Evolutionary conservation across 108 stramenopile genomes (phyloP).

Genomic region (Cyclotella distinguenda): DNA sequence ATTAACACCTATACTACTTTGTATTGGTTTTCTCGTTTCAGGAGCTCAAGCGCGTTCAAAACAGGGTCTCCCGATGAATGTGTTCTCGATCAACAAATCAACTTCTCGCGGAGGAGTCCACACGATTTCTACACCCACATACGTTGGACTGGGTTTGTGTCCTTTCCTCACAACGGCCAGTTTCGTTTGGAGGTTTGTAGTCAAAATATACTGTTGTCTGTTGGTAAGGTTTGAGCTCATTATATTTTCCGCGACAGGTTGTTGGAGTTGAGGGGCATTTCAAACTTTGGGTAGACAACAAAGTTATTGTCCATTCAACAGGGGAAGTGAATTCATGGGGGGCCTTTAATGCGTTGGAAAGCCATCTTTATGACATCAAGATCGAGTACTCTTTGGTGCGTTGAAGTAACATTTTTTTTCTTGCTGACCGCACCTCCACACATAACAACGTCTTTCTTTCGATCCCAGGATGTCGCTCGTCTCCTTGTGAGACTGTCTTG

Average conservation of each 20-base stretch:
- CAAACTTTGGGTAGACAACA: constrained; percentile 12
- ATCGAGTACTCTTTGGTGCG: constrained; percentile 28
- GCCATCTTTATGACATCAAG: constrained; percentile 23
- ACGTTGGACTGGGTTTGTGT: constrained; percentile 25
- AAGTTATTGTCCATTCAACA: constrained; percentile 5
- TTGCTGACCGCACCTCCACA: not conserved
- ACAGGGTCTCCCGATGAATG: not conserved
- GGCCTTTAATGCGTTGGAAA: constrained; percentile 18
- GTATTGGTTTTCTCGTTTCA: not conserved
- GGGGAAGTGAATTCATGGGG: not conserved
- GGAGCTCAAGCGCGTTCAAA: constrained; percentile 1
- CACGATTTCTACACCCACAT: constrained; percentile 2
- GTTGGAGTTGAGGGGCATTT: constrained; percentile 23
- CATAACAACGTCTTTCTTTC: not conserved
- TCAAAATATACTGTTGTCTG: not conserved
- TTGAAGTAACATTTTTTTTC: not conserved
- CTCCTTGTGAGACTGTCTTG: constrained; percentile 20
- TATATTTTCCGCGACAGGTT: not conserved
- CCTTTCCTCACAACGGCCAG: constrained; percentile 20
- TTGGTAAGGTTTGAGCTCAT: not conserved
- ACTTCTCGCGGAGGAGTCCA: constrained; percentile 4
- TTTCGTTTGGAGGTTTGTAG: constrained; percentile 20
- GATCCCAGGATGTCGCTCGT: constrained; percentile 14
- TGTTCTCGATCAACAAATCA: constrained; percentile 10
- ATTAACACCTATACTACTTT: not conserved